phyloP scores from a whole-genome alignment of 371 early-diverging fungal genomes.

The Mucor piriformis region DNA sequence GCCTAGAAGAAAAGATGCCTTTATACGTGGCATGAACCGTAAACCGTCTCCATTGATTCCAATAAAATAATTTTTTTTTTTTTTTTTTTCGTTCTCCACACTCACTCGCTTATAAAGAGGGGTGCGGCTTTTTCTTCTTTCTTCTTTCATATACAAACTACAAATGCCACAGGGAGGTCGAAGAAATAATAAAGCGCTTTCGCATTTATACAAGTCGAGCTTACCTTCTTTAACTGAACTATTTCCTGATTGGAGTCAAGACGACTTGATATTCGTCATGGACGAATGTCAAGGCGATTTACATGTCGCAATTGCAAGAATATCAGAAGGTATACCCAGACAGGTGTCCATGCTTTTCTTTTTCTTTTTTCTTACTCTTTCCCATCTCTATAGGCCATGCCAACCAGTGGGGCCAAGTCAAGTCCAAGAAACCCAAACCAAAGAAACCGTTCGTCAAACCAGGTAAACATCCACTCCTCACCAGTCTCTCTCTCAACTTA shows the following conservation, averaged over 20 bases:
- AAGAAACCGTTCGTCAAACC: neutral
- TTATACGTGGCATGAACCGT: constrained; percentile 40
- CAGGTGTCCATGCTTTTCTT: no score
- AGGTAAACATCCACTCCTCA: no score
- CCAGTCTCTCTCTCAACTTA: no score
- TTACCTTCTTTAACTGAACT: constrained; percentile 24
- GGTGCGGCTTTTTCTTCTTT: neutral
- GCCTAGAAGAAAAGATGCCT: constrained; percentile 58
- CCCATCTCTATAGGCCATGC: constrained; percentile 28
- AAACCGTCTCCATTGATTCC: constrained; percentile 28
- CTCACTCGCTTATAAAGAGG: neutral
- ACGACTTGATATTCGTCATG: constrained; percentile 32
- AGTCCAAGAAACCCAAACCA: constrained; percentile 25
- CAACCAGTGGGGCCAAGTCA: constrained; percentile 32
- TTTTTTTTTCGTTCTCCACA: neutral
- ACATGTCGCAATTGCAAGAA: constrained; percentile 28
- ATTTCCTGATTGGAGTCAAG: constrained; percentile 30
- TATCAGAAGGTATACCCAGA: constrained; percentile 31
- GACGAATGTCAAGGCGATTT: constrained; percentile 34
- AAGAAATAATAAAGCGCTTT: constrained; percentile 12
- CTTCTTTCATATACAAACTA: neutral
- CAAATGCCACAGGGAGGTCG: constrained; percentile 13
- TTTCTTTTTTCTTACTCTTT: no score
- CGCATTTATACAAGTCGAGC: constrained; percentile 12
- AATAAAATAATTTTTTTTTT: neutral